Evolutionary conservation across 2,329 filamentous ascomycete genomes (phyloP), one percentile per base, ranked within the genome.

Genomic region (Calonectria pseudoreteaudii): DNA sequence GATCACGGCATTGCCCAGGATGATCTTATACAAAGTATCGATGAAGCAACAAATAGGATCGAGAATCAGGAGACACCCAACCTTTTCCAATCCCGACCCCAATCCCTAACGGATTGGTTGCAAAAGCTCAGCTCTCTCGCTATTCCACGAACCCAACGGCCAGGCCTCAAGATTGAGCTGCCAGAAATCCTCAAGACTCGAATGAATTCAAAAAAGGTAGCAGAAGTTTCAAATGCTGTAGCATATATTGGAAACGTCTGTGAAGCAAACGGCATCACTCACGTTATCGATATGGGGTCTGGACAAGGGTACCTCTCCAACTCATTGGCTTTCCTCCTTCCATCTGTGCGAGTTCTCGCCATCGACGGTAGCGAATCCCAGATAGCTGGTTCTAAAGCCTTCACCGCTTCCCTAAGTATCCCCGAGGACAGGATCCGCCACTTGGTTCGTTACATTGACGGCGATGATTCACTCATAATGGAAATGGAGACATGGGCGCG

Each of bases 311-410:
- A 83, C 31, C 79, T 84, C 11, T 81, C 81, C 14, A 67, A 80
- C 23, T 76, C 75, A 2, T 78, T 83, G 28, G 81, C 81, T n/a
- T 78, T 74, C 31, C 75, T 83, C 16, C 82, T 79, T 53, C 82
- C 81, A 0, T 50, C 78, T 0, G 68, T 83, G 11, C 77, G 70
- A 9, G 58, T 83, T 1, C 75, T 84, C 1, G 80, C 81, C 38
- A 83, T 83, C 30, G 82, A 83, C 50, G 82, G 82, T 47, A 84
- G 82, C 62, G 72, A 76, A 36, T 76, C 80, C 2, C 82, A 84
- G 38, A 68, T 83, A 2, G 76, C 80, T 4, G 82, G 80, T 3
- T 83, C 81, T 0, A 74, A 72, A 47, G 69, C 75, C 0, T 79
- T 79, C 20, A 79, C 81, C 8, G 47, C 73, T 6, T 75, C 77